These are phyloP conservation scores for Neolentinus lepideus DNA, from an alignment of 1,284 basidiomycete genomes.

Conservation along the genomic window DNA sequence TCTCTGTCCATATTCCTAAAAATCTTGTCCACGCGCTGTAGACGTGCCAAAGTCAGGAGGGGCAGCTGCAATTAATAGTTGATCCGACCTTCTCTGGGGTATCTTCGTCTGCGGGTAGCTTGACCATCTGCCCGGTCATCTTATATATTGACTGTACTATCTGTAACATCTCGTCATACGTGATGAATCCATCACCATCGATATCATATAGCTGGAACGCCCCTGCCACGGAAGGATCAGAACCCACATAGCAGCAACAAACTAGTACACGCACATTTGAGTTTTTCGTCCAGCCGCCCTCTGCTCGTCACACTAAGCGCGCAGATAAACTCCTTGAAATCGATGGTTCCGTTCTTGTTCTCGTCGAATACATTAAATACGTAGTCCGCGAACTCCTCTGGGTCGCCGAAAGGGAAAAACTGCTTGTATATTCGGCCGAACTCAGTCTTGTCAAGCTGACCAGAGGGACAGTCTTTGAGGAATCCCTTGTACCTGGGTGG, in stretches of 20 bases:
- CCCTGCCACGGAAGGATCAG: conserved; percentile 51
- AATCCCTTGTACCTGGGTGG: conserved; percentile 92
- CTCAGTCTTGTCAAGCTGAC: conserved; percentile 93
- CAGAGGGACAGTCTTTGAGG: conserved; percentile 97
- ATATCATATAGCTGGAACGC: conserved; percentile 99
- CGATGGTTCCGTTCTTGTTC: conserved; percentile 93
- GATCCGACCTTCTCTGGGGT: conserved; percentile 89
- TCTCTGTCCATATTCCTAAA: conserved; percentile 91
- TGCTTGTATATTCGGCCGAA: conserved; percentile 99
- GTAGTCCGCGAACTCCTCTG: conserved; percentile 94
- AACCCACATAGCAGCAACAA: conserved; percentile 11
- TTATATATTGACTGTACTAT: conserved; percentile 97
- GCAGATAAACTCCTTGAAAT: conserved; percentile 99
- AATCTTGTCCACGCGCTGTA: conserved; percentile 92
- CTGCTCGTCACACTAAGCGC: conserved; percentile 93
- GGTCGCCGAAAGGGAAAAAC: conserved; percentile 99
- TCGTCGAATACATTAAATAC: conserved; percentile 98
- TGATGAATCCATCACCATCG: conserved; percentile 94
- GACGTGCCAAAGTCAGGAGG: neutral
- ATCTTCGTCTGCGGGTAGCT: conserved; percentile 94
- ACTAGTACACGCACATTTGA: conserved; percentile 72
- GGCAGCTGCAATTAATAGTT: neutral
- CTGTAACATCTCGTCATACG: conserved; percentile 97
- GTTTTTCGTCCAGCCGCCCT: conserved; percentile 94
- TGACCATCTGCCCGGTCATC: conserved; percentile 99